Conservation (phyloP, 2,329 filamentous ascomycete species). For the Stachybotrys elegans region DNA sequence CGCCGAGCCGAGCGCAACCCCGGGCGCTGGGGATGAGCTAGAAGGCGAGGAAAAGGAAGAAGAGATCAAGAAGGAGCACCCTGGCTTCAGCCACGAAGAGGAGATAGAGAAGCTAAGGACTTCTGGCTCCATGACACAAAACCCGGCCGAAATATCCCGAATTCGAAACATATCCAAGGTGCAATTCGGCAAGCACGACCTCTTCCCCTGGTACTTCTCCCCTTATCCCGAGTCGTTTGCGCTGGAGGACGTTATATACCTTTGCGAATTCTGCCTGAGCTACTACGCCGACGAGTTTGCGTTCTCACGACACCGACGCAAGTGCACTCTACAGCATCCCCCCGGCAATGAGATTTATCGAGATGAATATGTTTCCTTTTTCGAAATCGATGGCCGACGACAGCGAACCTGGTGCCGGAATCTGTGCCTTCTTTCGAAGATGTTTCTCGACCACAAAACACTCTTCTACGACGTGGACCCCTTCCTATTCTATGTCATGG, state of each 20-base stretch:
- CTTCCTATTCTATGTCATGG: constrained; percentile 98
- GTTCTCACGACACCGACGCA: constrained; percentile 79
- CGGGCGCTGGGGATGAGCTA: constrained; percentile 44
- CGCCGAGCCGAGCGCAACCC: constrained; percentile 38
- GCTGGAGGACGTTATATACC: constrained; percentile 85
- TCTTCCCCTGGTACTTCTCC: constrained; percentile 99
- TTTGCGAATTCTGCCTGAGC: constrained; percentile 93
- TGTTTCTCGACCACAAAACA: constrained; percentile 97
- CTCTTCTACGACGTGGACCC: constrained; percentile 99
- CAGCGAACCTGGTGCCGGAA: constrained; percentile 97
- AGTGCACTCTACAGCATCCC: constrained; percentile 87
- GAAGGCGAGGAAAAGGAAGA: constrained; percentile 48
- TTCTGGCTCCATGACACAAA: constrained; percentile 97
- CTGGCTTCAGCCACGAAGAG: constrained; percentile 71
- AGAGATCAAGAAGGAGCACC: constrained; percentile 41
- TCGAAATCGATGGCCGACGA: constrained; percentile 91
- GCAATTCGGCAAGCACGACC: constrained; percentile 86
- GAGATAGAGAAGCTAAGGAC: constrained; percentile 96
- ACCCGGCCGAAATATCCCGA: constrained; percentile 91
- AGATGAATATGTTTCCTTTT: constrained; percentile 89
- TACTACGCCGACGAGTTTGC: constrained; percentile 83
- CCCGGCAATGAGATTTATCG: constrained; percentile 98
- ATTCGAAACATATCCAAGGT: constrained; percentile 92
- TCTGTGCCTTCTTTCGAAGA: constrained; percentile 86
- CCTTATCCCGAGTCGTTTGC: constrained; percentile 89